Base-by-base conservation (phyloP, 345 rosid genomes). In the Pugionium cornutum region DNA sequence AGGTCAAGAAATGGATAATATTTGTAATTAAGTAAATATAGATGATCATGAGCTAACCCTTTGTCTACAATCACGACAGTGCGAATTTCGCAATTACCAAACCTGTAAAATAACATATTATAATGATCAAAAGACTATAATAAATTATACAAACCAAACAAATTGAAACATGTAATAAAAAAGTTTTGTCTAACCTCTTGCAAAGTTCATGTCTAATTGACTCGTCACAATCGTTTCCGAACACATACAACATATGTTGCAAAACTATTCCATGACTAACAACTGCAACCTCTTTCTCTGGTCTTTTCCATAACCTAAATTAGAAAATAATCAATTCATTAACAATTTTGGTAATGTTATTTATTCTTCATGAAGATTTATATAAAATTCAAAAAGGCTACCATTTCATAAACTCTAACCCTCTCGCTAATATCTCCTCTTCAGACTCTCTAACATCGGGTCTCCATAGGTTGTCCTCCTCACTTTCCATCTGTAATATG, bases 331-430 rank as follows among this genome's bases (percentile, higher is more conserved):
- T 18, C 18, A 32, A 59, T 10, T 66, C 36, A 51, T 51, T 27
- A 43, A 4, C 32, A 40, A 34, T 34, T 34, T 1, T 37, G 2
- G 33, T 63, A 59, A 40, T 47, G 4, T 50, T 28, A 36, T 35
- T 18, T 29, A 52, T 48, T 35, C 1, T 58, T n/a, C 6, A 50
- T 9, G 6, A 26, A 11, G 18, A 30, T 29, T 18, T 37, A 37
- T 37, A 37, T 32, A 60, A 25, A 29, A 59, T 73, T 49, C 0
- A 7, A 43, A 55, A 47, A 9, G 9, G 4, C 64, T 53, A 70
- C 79, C 79, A 76, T 60, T 70, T 65, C 76, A 76, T 76, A 47
- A 76, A 76, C 59, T 76, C 69, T 60, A 76, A 65, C 18, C 76
- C 76, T 60, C 79, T 65, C 0, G 68, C 79, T 29, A 42, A 49